Evolutionary conservation across 139 green algal species (phyloP), one percentile per base, ranked within the genome.

Genomic region (Chloropicon primus): DNA sequence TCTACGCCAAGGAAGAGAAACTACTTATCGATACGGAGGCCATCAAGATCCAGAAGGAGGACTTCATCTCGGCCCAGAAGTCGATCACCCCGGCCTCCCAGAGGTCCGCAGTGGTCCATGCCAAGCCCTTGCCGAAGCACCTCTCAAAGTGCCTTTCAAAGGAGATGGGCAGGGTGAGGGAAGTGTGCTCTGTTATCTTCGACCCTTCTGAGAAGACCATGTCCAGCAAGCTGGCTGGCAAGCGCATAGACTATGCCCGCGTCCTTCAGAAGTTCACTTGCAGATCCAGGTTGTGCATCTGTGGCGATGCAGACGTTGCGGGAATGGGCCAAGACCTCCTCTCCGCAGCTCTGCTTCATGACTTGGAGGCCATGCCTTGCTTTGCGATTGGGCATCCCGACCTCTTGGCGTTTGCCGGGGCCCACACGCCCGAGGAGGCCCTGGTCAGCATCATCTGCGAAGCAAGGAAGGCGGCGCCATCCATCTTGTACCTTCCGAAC

Each of bases 401-500:
- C 0, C 87, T 97, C 27, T 83, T 97, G 26, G 82, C 90, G 10
- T 88, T 94, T 71, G 81, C 85, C 1, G 87, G 85, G 21, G 84
- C 81, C 54, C 88, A 91, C 25, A 89, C 82, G n/a, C 84, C 91
- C 1, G 93, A 98, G 79, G 93, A 98, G 83, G 93, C 92, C 25
- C 81, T 98, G 53, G 92, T 98, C 80, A 85, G 86, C 26, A 87
- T 87, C 0, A 81, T 98, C 28, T 82, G 87, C 25, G 93, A 97
- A 79, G 93, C 93, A 5, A 80, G 89, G 10, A 81, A 89, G 0
- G 88, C 88, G 1, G 88, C 93, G 2, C 93, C 93, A 10, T 86
- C 91, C 17, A 79, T 98, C 24, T 86, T 98, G 54, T 97, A 88
- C 85, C 87, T 97, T 73, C 93, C 93, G 1, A 90, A 97, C 78